Conservation (phyloP, 805 yeast species). For the Saccharomycopsis javanensis region DNA sequence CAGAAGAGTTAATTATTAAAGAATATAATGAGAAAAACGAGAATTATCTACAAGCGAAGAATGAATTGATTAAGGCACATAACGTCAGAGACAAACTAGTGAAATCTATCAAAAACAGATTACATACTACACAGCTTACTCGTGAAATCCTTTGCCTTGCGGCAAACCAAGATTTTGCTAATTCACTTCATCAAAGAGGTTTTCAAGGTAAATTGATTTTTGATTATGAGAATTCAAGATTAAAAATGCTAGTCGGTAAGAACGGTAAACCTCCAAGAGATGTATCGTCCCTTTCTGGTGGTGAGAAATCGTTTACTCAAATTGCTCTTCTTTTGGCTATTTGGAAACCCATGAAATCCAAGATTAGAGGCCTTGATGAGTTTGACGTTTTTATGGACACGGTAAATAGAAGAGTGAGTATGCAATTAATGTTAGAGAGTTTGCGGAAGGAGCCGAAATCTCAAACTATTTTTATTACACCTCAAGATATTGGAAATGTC, state of each 20-base stretch:
- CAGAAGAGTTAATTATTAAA: constrained; percentile 30
- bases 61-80: constrained; percentile 26
- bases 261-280: constrained; percentile 50
- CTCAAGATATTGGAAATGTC: constrained; percentile 67
- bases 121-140: constrained; percentile 33
- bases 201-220: constrained; percentile 66
- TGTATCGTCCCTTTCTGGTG: constrained; percentile 86
- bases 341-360: constrained; percentile 87
- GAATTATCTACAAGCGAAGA: constrained; percentile 28
- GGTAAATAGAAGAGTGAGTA: constrained; percentile 72
- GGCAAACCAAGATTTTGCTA: constrained; percentile 48
- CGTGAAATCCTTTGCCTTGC: constrained; percentile 34
- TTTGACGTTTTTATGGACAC: constrained; percentile 98
- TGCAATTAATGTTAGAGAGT: constrained; percentile 61
- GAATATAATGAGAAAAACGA: constrained; percentile 32
- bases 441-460: constrained; percentile 54
- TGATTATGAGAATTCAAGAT: constrained; percentile 40
- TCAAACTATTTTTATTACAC: constrained; percentile 89
- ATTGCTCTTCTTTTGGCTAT: constrained; percentile 78
- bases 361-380: constrained; percentile 86
- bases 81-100: constrained; percentile 25
- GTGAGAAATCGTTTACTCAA: constrained; percentile 92
- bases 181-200: constrained; percentile 54
- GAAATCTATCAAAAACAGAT: constrained; percentile 34
- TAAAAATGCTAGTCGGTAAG: constrained; percentile 50